Conservation (phyloP, 148 eudicot species). For the Persicaria tinctoria region DNA sequence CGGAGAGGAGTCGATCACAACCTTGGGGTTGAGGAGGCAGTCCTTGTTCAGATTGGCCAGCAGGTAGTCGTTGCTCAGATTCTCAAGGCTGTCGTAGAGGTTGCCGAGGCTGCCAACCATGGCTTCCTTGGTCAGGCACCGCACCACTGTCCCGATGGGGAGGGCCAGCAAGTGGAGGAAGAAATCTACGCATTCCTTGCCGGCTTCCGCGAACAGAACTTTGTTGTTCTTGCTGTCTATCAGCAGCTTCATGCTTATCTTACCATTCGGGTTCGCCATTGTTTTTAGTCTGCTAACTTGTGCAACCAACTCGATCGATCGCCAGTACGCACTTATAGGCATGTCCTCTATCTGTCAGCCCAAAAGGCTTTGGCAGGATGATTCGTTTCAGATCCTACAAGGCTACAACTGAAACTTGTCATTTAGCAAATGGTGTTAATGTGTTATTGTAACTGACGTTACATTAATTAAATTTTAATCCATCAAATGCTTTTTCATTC, state of each 20-base stretch:
- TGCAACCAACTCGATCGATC: no score
- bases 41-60: neutral
- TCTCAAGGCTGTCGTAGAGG: neutral
- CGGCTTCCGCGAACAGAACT: slow-evolving; percentile 5
- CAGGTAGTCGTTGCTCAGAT: neutral
- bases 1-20: neutral
- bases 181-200: slow-evolving; percentile 8
- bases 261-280: neutral
- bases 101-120: slow-evolving; percentile 12
- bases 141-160: neutral
- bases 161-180: neutral
- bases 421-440: no score
- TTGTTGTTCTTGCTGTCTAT: slow-evolving; percentile 1
- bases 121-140: neutral
- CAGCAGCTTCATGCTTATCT: slow-evolving; percentile 4
- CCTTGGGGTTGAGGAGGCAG: slow-evolving; percentile 2
- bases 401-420: no score
- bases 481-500: no score
- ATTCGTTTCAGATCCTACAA: no score
- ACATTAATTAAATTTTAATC: no score
- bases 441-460: no score
- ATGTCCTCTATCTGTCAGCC: no score
- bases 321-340: no score
- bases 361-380: no score
- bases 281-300: neutral